A percentile compares a stretch with the other conserved stretches of the same genome.
Evolutionary conservation across 176 grass and related monocot genomes (phyloP).

Genomic region (Phoenix roebelenii): DNA sequence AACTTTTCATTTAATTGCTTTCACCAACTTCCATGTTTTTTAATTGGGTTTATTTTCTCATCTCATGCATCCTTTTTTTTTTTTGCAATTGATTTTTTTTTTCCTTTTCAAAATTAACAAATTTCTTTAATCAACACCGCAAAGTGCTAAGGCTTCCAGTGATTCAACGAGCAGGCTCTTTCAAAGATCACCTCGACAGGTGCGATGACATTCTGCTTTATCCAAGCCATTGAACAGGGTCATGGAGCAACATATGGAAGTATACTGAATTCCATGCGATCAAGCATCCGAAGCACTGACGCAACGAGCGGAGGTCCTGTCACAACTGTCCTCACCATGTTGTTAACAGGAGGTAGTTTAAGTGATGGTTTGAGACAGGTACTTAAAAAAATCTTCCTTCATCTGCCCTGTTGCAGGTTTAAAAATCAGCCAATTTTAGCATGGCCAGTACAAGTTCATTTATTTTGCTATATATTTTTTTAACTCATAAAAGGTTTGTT

Average conservation of each 20-base stretch:
- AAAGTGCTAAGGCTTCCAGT: not conserved
- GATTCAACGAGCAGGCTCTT: constrained; percentile 45
- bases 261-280: constrained; percentile 78
- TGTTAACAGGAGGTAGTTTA: constrained; percentile 56
- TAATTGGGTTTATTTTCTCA: no score
- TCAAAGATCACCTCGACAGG: constrained; percentile 90
- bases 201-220: constrained; percentile 97
- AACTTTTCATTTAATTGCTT: no score
- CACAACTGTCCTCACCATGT: constrained; percentile 72
- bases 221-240: constrained; percentile 83
- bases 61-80: no score
- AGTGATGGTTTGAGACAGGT: constrained; percentile 77
- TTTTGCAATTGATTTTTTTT: no score
- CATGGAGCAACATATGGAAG: constrained; percentile 77
- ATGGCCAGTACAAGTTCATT: no score
- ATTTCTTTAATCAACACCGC: no score
- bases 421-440: no score
- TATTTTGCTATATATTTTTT: no score
- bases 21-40: no score
- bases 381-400: not conserved
- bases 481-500: no score
- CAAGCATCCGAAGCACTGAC: constrained; percentile 54
- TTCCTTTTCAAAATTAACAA: no score
- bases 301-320: constrained; percentile 39
- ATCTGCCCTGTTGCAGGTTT: not conserved